phyloP scores from a whole-genome alignment of 2,329 filamentous ascomycete genomes.

The Cephalotrichum gorgonifer region DNA sequence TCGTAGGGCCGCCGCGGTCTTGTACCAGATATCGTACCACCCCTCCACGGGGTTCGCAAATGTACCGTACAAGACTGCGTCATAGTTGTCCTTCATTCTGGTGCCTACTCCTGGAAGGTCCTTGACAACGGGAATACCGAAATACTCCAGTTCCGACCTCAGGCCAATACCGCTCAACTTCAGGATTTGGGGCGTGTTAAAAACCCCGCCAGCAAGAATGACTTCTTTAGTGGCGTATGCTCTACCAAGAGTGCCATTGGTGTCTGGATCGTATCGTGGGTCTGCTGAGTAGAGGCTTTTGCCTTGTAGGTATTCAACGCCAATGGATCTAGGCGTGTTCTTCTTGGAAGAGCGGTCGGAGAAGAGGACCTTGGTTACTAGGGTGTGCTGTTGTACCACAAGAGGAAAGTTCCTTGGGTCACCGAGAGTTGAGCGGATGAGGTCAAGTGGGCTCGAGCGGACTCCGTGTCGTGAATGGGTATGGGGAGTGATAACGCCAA shows the following conservation, averaged over 20 bases:
- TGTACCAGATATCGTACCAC: slow-evolving; percentile 5
- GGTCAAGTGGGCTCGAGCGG: too few species aligned
- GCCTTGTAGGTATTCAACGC: slow-evolving; percentile 19
- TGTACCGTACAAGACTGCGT: slow-evolving; percentile 24
- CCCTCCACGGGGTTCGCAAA: slow-evolving; percentile 10
- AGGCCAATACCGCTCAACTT: slow-evolving; percentile 39
- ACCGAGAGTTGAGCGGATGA: too few species aligned
- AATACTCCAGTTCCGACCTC: slow-evolving; percentile 22
- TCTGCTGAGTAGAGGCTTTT: slow-evolving; percentile 8
- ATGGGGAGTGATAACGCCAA: too few species aligned
- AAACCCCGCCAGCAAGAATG: slow-evolving; percentile 12
- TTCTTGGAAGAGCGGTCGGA: too few species aligned
- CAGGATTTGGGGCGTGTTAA: slow-evolving; percentile 29
- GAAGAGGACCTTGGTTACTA: slow-evolving; percentile 9
- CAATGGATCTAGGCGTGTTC: slow-evolving; percentile 21
- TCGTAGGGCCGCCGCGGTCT: slow-evolving; percentile 6
- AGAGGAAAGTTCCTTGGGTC: too few species aligned
- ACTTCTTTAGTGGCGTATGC: slow-evolving; percentile 12
- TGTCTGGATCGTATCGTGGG: not conserved
- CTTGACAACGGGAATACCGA: slow-evolving; percentile 28
- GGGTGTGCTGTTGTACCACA: slow-evolving; percentile 4
- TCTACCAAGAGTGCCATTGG: slow-evolving; percentile 6
- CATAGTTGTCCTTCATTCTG: slow-evolving; percentile 17
- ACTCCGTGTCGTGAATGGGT: too few species aligned
- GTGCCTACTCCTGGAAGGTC: slow-evolving; percentile 34